Conservation (phyloP, 2,329 filamentous ascomycete genomes). For the Teratosphaeria nubilosa region DNA sequence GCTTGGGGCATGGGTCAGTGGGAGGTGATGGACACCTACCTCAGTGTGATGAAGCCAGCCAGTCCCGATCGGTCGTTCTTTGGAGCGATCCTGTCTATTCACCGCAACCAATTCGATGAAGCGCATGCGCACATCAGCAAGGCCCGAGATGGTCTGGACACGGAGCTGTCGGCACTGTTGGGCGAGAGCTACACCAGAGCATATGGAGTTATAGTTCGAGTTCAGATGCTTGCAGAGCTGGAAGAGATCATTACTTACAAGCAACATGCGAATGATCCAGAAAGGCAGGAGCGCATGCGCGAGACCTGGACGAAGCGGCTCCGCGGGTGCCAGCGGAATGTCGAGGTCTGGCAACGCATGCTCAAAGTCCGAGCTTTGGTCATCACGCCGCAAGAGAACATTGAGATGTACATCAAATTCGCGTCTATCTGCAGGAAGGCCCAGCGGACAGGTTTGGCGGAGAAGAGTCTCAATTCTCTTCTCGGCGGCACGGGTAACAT, state of each 20-base stretch:
- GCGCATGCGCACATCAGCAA: constrained; percentile 83
- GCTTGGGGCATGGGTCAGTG: constrained; percentile 96
- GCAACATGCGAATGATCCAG: constrained; percentile 66
- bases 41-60: constrained; percentile 86
- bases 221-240: constrained; percentile 97
- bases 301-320: constrained; percentile 92
- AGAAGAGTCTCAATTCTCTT: constrained; percentile 88
- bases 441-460: constrained; percentile 82
- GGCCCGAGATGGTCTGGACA: constrained; percentile 86
- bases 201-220: constrained; percentile 93
- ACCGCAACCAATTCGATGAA: constrained; percentile 91
- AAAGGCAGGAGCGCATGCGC: constrained; percentile 83
- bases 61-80: constrained; percentile 97
- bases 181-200: constrained; percentile 97
- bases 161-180: constrained; percentile 89
- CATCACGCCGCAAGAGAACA: constrained; percentile 82
- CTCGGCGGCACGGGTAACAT: constrained; percentile 45
- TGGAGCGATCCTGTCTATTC: constrained; percentile 85
- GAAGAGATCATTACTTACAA: constrained; percentile 99
- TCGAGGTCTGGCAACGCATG: constrained; percentile 98
- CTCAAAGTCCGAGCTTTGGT: constrained; percentile 88
- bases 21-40: constrained; percentile 96
- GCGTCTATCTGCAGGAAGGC: constrained; percentile 97
- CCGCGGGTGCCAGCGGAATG: constrained; percentile 89
- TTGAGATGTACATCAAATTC: constrained; percentile 99